Percentiles rank a stretch among this genome's conserved stretches.
Evolutionary conservation across 169 alveolate species (phyloP).

Genomic region (Plasmodium coatneyi): DNA sequence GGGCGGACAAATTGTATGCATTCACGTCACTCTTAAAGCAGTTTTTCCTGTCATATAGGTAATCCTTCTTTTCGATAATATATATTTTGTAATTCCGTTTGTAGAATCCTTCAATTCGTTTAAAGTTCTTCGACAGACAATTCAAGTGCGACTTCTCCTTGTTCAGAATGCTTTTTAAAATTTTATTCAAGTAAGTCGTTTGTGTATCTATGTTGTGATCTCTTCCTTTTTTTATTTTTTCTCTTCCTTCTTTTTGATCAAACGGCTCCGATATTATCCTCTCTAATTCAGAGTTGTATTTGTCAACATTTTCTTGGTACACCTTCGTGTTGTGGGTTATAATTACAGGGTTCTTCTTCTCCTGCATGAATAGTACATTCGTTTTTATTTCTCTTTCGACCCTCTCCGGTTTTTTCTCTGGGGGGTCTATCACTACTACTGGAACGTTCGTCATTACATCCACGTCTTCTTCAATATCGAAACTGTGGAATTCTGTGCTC

Average conservation of each 20-base stretch:
- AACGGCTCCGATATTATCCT: slow-evolving; percentile 10
- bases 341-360: neutral
- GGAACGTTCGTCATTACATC: neutral
- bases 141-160: slow-evolving; percentile 44
- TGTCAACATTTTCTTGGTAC: slow-evolving; percentile 5
- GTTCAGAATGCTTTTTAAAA: slow-evolving; percentile 39
- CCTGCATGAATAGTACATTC: neutral
- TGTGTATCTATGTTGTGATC: neutral
- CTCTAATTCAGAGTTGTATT: slow-evolving; percentile 6
- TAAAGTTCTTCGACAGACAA: slow-evolving; percentile 40
- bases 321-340: neutral
- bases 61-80: slow-evolving; percentile 20
- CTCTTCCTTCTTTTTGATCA: neutral
- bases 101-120: slow-evolving; percentile 63
- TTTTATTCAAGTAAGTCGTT: slow-evolving; percentile 45
- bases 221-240: neutral
- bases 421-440: neutral
- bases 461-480: neutral
- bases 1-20: neutral
- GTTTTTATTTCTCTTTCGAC: neutral
- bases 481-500: neutral
- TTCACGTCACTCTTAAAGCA: slow-evolving; percentile 31
- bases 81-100: slow-evolving; percentile 43
- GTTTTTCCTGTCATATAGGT: neutral
- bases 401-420: neutral